Evolutionary conservation across 164 flowering plant species (phyloP), one percentile per base, ranked within the genome.

Genomic region (Cinnamomum chago): DNA sequence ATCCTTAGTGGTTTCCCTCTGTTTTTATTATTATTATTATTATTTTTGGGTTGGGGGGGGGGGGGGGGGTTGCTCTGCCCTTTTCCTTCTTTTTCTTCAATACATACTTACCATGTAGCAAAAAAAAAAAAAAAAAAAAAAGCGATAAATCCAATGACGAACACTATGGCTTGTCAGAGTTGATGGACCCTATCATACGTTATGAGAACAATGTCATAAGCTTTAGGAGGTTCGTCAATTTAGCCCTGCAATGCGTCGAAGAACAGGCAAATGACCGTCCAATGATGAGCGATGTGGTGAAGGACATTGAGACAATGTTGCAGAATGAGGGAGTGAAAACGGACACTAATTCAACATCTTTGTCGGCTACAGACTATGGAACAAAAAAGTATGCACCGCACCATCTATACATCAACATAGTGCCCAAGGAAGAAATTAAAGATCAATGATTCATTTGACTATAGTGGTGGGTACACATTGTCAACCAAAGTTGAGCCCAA

Each of bases 221-320:
- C 20, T 72, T 87, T 22, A 77, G 75, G 40, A 81, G 73, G 76
- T 88, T 80, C 65, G 83, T 90, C 70, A 88, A 83, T 24, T 67
- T 88, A 30, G 92, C 94, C 52, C 67, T 88, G 84, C 78, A 72
- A 2, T 87, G 90, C 50, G 87, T 88, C 3, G 73, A 77, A 75
- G 94, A 88, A 58, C 65, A 74, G 5, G 88, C 84, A 50, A 72
- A 50, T 2, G 79, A 82, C 50, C 81, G 94, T 64, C 94, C 94
- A 25, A 71, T 83, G 40, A 88, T 87, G 92, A 82, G 89, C 33
- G 84, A 86, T 10, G 90, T 86, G 35, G 89, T 86, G 76, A 88
- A 84, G 72, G 90, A 88, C 77, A 86, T 90, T 20, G 94, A 90
- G 76, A 84, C 58, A 74, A 87, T 90, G 10, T 75, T 90, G 81